Percentiles rank a stretch among this genome's conserved stretches.
These are phyloP conservation scores for Fusarium staphyleae DNA, from an alignment of 2,329 filamentous ascomycete species.

Conservation along the genomic window DNA sequence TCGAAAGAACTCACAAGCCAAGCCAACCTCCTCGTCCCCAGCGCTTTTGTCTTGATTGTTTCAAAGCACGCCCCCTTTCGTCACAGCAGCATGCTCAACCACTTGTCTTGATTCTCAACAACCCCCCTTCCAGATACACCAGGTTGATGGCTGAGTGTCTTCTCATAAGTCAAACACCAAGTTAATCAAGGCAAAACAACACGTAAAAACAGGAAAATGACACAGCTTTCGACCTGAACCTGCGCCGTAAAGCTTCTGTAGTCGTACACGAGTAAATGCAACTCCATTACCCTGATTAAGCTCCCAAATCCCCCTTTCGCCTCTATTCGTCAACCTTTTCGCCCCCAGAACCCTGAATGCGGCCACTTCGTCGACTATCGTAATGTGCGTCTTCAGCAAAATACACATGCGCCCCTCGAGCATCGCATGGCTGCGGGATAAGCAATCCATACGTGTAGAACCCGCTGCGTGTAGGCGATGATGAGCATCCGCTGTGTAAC, in stretches of 20 bases:
- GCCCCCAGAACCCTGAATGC: constrained; percentile 24
- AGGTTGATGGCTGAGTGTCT: constrained; percentile 23
- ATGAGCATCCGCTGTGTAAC: constrained; percentile 18
- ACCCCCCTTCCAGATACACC: constrained; percentile 21
- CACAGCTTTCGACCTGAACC: constrained; percentile 35
- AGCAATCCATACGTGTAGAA: not conserved
- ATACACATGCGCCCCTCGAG: constrained; percentile 3
- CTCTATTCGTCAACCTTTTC: constrained; percentile 28
- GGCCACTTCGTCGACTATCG: constrained; percentile 26
- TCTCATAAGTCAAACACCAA: constrained; percentile 25
- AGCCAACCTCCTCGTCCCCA: not conserved
- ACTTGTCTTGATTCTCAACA: constrained; percentile 16
- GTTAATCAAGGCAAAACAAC: constrained; percentile 16
- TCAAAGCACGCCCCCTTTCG: constrained; percentile 19
- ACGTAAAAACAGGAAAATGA: constrained; percentile 11
- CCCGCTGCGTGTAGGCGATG: constrained; percentile 2
- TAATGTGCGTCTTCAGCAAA: constrained; percentile 19
- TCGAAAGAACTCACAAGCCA: constrained; percentile 27
- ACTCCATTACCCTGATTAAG: constrained; percentile 45
- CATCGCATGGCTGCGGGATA: not conserved
- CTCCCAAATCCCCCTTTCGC: constrained; percentile 18
- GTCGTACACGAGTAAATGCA: constrained; percentile 47
- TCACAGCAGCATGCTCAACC: constrained; percentile 22
- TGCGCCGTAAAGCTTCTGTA: constrained; percentile 38
- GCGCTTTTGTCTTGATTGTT: constrained; percentile 19